Evolutionary conservation across 2,329 filamentous ascomycete genomes (phyloP), one percentile per base, ranked within the genome.

Genomic region (Pseudogymnoascus sp.): DNA sequence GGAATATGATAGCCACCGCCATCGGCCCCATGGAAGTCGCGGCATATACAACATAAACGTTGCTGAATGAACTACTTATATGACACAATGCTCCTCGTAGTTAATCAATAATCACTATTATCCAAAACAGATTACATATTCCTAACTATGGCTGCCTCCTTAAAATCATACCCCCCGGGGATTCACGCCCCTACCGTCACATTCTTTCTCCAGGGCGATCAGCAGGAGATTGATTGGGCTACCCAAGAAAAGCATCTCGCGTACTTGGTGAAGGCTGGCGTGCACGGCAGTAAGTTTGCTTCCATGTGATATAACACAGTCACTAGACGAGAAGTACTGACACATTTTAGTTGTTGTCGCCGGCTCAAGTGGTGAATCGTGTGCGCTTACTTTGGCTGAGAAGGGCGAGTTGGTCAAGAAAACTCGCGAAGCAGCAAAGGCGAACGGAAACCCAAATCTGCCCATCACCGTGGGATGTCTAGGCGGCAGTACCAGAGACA

Each of bases 121-220:
- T 38, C 33, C 22, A 37, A 18, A 38, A 38, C 35, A 28, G 14
- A 58, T 39, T 30, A 4, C 12, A 58, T 38, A 58, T 58, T 39
- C 37, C 20, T 58, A 38, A 38, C 33, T 18, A 58, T 58, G 69
- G 72, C 64, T 70, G 72, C 63, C 70, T 71, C 63, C 65, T 69
- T 62, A 70, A 74, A 64, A 62, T 73, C 20, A 75, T 81, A 93
- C 62, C 86, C 88, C 38, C 86, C 86, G 71, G 89, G 90, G 73
- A 90, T 92, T 72, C 93, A 93, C 75, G 88, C 88, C 63, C 90
- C 90, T 11, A 91, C 88, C 63, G 89, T 92, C 85, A 93, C 89
- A 69, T 93, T 94, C 74, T 94, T 94, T 78, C 79, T 92, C 75
- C 79, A 86, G 7, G 81, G 86, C 66, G 92, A 88, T 39, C 33